Evolutionary conservation across 2,329 filamentous ascomycete genomes (phyloP), one percentile per base, ranked within the genome.

Genomic region (Aspergillus sp.): DNA sequence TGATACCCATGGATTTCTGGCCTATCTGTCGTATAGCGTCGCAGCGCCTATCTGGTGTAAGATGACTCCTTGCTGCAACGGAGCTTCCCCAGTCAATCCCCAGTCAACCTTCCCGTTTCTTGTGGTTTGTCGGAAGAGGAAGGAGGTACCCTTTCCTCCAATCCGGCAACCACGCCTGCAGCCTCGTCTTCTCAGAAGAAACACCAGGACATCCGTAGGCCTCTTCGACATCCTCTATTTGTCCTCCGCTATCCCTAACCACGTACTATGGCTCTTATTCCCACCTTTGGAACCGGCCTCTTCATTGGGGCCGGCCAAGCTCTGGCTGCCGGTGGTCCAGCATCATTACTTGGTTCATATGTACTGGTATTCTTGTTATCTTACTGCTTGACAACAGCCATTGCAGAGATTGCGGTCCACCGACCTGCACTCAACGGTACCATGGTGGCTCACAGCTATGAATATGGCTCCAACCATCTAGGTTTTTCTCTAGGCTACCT

Each of bases 251-350:
- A 67, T 66, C 59, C 25, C 61, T 65, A 68, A 36, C 44, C 42
- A 17, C 41, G 32, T 70, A 86, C 85, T 68, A 87, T 88, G 67
- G 83, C 83, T 30, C 76, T 87, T 27, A 82, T 83, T 49, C 83
- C 84, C 62, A 84, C 83, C 17, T 83, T 86, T 59, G 80, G 81
- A 54, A 84, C 82, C 5, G 83, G 83, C 61, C 68, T 85, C 5
- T 85, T 86, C 70, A 74, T 86, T 53, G 82, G 82, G 61, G 80
- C 82, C 13, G 83, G 84, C 52, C 75, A 79, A 63, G 82, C 82
- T 2, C 80, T 86, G 58, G 78, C 80, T 42, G 78, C 76, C 30
- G 83, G 79, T 54, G 84, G 82, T 8, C 83, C 82, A 11, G 75
- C 82, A 3, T 81, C 82, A 51, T 77, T 83, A 36, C 73, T 85